Percentiles rank a stretch among this genome's conserved stretches.
These are phyloP conservation scores for Pestalotiopsis sp. DNA, from an alignment of 2,329 filamentous ascomycete genomes.

Conservation along the genomic window DNA sequence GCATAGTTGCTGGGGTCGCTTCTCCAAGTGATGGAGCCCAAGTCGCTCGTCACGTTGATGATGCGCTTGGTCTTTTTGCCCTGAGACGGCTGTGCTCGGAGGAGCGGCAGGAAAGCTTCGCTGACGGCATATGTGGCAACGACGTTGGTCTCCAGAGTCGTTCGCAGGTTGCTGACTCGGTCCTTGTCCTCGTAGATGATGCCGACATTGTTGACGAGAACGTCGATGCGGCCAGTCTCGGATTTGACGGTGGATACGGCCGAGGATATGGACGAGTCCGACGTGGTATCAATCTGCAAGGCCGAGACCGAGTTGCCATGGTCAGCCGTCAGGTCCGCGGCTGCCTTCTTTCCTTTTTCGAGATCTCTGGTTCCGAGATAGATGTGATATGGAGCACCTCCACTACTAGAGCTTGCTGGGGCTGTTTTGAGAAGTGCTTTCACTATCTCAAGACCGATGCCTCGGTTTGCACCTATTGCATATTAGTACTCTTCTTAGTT, in stretches of 20 bases:
- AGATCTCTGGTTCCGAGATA: slow-evolving; percentile 22
- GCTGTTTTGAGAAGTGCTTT: slow-evolving; percentile 18
- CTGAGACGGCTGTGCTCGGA: slow-evolving; percentile 16
- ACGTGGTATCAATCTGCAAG: slow-evolving; percentile 22
- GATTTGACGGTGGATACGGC: slow-evolving; percentile 17
- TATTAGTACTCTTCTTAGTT: not conserved
- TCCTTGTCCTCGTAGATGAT: slow-evolving; percentile 15
- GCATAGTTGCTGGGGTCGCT: slow-evolving; percentile 10
- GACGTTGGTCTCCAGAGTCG: slow-evolving; percentile 21
- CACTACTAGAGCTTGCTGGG: not conserved
- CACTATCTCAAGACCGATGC: slow-evolving; percentile 23
- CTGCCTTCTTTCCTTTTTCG: slow-evolving; percentile 15
- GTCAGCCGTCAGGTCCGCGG: not conserved
- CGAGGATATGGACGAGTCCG: slow-evolving; percentile 16
- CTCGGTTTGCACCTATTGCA: slow-evolving; percentile 19
- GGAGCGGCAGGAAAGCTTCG: slow-evolving; percentile 19
- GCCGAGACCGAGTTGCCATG: slow-evolving; percentile 20
- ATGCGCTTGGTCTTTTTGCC: slow-evolving; percentile 20
- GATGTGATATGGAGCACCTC: slow-evolving; percentile 21
- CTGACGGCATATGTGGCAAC: slow-evolving; percentile 19
- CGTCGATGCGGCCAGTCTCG: slow-evolving; percentile 20
- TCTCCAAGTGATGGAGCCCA: slow-evolving; percentile 20
- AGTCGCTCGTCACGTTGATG: slow-evolving; percentile 20
- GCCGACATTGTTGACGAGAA: slow-evolving; percentile 25
- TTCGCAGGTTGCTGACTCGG: slow-evolving; percentile 17